A percentile compares a stretch with the other conserved stretches of the same genome.
Evolutionary conservation across 2,329 filamentous ascomycete species (phyloP).

Genomic region (Ceratocystis colombiana): DNA sequence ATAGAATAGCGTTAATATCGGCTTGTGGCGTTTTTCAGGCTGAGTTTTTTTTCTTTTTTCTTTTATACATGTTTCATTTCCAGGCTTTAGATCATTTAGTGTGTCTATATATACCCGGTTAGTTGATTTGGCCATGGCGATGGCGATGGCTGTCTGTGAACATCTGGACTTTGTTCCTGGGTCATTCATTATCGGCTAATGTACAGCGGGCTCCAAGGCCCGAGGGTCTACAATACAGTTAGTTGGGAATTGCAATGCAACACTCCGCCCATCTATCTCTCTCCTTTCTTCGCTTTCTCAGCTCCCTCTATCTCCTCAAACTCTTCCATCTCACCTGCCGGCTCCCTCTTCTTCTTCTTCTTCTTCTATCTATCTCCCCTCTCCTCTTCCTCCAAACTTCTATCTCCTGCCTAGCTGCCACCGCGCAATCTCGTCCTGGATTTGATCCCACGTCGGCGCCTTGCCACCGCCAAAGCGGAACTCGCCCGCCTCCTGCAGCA

Average conservation of each 20-base stretch:
- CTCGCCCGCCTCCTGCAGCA: constrained; percentile 80
- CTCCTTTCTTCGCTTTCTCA: not conserved
- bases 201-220: constrained; percentile 22
- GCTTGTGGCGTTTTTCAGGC: too few relatives aligned
- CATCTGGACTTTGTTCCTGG: not conserved
- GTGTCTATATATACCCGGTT: not conserved
- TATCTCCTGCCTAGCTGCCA: constrained; percentile 53
- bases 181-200: constrained; percentile 19
- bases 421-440: constrained; percentile 71
- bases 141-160: not conserved
- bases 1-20: too few relatives aligned
- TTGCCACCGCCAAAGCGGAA: constrained; percentile 40
- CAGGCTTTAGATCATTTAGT: not conserved
- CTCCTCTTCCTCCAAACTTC: not conserved
- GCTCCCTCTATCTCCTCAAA: not conserved
- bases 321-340: not conserved
- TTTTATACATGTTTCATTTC: not conserved
- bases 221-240: constrained; percentile 9
- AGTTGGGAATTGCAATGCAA: not conserved
- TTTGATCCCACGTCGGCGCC: constrained; percentile 72
- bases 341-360: too few relatives aligned
- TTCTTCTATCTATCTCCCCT: not conserved
- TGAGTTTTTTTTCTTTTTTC: too few relatives aligned
- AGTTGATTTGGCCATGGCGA: not conserved
- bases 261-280: not conserved